Evolutionary conservation across 2,329 filamentous ascomycete species (phyloP), one percentile per base, ranked within the genome.

Genomic region (Phyllosticta capitalensis): DNA sequence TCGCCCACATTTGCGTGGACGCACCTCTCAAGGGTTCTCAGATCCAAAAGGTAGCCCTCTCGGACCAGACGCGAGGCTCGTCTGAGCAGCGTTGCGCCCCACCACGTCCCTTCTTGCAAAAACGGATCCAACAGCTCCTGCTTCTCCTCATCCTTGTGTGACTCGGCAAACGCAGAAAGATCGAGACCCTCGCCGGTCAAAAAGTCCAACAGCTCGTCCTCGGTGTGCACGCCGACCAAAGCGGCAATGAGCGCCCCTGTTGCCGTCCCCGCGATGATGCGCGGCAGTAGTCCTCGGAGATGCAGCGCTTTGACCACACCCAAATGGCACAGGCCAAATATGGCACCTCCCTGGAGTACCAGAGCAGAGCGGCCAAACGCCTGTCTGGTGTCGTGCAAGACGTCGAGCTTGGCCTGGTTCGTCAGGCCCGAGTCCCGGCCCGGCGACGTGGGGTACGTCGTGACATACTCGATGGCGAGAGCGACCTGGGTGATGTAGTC

Each of bases 221-320:
- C 88, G 0, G 88, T 91, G 70, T 94, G 91, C 19, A 94, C 88
- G 5, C 89, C 88, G 1, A 97, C 89, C 26, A 96, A 77, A 12
- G 91, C 90, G 1, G 91, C 92, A 64, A 96, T 92, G 66, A 96
- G 76, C 9, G 92, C 92, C 14, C 92, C 92, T 0, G 90, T 95
- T 3, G 88, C 92, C 1, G 90, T 95, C 9, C 92, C 92, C 0
- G 90, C 90, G 65, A 97, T 92, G 66, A 96, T 95, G 51, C 90
- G 83, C 3, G 94, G 92, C 52, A 96, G 78, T 17, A 96, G 75
- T 0, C 89, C 89, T 26, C 88, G 83, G 38, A 91, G 75, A 72
- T 92, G 89, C 49, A 96, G 76, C 1, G 91, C 91, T 69, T 92
- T 95, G 48, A 95, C 89, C 5, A 96, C 90, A 6, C 92, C 92